Base-by-base conservation (phyloP, 2,329 filamentous ascomycete genomes). In the Aspergillus alliaceus region DNA sequence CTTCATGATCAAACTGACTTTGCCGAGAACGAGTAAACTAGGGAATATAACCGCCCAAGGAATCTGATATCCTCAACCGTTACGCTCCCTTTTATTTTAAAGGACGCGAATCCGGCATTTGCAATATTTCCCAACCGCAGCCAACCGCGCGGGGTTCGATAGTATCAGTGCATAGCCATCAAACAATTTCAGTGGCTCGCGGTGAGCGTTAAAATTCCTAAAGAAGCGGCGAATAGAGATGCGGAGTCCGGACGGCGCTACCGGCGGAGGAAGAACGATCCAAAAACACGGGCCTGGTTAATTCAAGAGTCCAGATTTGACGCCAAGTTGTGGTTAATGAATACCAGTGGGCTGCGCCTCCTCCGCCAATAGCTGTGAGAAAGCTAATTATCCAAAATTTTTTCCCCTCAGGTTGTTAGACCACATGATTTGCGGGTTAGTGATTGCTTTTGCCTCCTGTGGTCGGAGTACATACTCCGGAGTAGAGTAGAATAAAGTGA, bases 331-430 rank as follows among this genome's bases (percentile, higher is more conserved):
- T 18, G 27, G n/a, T n/a, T 24, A 42, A 27, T 37, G 47, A 25
- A 27, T 14, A 42, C 47, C 29, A 44, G 50, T 46, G 27, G 25
- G 55, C 55, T 57, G 55, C 55, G 55, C 55, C 55, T 50, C 55
- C 14, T 50, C 53, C 40, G 34, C 51, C 46, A 47, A 47, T 47
- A 57, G 49, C 53, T 52, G 24, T 32, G 25, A 31, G 42, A 48
- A 50, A 44, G 44, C 52, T 34, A 42, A 53, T 44, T 31, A 47
- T 46, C 44, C 44, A 48, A 29, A 5, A 14, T 31, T 24, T 48
- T 31, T 20, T 31, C 44, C 32, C 32, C n/a, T 15, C 6, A 5
- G 27, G 27, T 31, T 20, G 44, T 32, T 48, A 31, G 11, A 32
- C 27, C 44, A 31, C 32, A 20, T 48, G 44, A 48, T 48, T 48